Percentiles rank a stretch among this genome's conserved stretches.
Evolutionary conservation across 73 alveolate genomes (phyloP).

Genomic region (Paramecium bursaria): DNA sequence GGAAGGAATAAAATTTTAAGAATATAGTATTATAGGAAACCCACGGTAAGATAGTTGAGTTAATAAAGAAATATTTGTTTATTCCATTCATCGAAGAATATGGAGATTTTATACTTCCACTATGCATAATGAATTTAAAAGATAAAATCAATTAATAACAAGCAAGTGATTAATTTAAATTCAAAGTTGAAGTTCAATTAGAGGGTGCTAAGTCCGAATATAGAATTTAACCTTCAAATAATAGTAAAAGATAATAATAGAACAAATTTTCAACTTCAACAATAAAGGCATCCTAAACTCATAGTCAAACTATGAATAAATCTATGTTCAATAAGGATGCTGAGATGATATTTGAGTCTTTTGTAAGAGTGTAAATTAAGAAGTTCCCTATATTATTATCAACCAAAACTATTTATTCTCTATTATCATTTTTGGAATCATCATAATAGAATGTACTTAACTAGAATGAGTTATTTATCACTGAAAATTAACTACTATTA

Average conservation of each 20-base stretch:
- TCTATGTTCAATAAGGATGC: too few species aligned
- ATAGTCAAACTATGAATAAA: too few species aligned
- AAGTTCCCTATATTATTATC: background rate
- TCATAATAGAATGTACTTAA: background rate
- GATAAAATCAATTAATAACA: background rate
- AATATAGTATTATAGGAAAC: background rate
- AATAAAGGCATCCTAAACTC: too few species aligned
- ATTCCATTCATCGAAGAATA: constrained; percentile 53
- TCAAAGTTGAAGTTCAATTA: background rate
- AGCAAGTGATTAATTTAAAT: background rate
- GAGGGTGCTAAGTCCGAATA: constrained; percentile 38
- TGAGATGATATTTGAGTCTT: too few species aligned
- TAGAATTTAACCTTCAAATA: background rate
- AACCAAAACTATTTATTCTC: background rate
- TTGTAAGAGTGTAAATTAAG: too few species aligned
- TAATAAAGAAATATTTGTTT: constrained; percentile 2
- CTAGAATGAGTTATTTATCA: background rate
- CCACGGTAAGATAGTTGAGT: constrained; percentile 19
- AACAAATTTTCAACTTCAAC: too few species aligned
- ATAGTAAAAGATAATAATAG: background rate
- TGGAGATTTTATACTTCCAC: constrained; percentile 31
- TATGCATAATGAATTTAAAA: constrained; percentile 40
- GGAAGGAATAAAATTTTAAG: background rate
- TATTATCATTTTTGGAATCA: background rate
- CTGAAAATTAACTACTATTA: constrained; percentile 8